These are phyloP conservation scores for Aspergillus ochraceus DNA, from an alignment of 2,329 filamentous ascomycete species.

Conservation along the genomic window DNA sequence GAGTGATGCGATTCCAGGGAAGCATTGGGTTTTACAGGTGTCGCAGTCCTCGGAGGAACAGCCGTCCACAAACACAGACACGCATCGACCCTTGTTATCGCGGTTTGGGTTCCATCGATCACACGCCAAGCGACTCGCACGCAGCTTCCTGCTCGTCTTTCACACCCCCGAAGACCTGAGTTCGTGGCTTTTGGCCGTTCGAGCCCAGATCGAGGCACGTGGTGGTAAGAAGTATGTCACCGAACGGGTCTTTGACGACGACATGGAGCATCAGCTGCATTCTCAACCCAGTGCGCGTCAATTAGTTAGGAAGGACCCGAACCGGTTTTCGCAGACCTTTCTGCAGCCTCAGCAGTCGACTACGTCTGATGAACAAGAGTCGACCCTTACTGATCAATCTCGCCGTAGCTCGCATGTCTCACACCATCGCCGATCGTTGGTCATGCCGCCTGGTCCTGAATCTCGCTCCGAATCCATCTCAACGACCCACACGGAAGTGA, in stretches of 20 bases:
- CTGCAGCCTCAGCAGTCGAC: constrained; percentile 27
- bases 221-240: constrained; percentile 47
- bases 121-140: constrained; percentile 34
- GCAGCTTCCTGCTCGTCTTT: constrained; percentile 46
- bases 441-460: constrained; percentile 19
- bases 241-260: constrained; percentile 36
- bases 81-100: constrained; percentile 38
- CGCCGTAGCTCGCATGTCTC: constrained; percentile 31
- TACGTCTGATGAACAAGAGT: constrained; percentile 27
- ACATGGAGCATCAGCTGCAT: constrained; percentile 26
- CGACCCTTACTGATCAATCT: constrained; percentile 25
- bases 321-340: constrained; percentile 33
- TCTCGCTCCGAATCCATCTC: constrained; percentile 31
- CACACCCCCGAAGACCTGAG: constrained; percentile 46
- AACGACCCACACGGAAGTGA: constrained; percentile 27
- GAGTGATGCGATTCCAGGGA: constrained; percentile 51
- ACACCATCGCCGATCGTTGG: constrained; percentile 28
- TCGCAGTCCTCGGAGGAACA: constrained; percentile 39
- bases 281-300: constrained; percentile 31
- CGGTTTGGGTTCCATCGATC: constrained; percentile 41
- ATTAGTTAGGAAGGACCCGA: constrained; percentile 36
- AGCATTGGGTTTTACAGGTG: constrained; percentile 50
- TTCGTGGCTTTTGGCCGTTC: constrained; percentile 45
- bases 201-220: constrained; percentile 47
- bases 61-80: constrained; percentile 25